These are phyloP conservation scores for Fraxinus albicans DNA, from an alignment of 305 asterid genomes.

Conservation along the genomic window DNA sequence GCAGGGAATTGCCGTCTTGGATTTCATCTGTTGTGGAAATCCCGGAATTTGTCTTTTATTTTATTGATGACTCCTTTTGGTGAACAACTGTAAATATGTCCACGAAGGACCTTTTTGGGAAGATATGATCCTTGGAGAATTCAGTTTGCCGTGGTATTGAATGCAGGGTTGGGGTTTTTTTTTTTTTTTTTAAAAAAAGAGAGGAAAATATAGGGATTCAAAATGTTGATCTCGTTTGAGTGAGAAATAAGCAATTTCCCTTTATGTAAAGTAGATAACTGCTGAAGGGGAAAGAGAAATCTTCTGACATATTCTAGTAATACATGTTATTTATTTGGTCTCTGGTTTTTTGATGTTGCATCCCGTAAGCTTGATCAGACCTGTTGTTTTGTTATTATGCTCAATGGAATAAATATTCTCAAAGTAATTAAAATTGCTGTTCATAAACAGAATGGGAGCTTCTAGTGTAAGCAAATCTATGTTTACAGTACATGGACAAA, in stretches of 20 bases:
- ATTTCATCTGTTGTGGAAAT: background rate
- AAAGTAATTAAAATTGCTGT: background rate
- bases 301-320: no score
- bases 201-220: background rate
- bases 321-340: background rate
- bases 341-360: background rate
- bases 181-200: background rate
- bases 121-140: background rate
- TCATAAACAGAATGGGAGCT: background rate
- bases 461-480: background rate
- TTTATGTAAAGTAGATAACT: background rate
- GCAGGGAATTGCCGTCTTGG: background rate
- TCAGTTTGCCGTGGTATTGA: background rate
- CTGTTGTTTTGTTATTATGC: background rate
- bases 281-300: background rate
- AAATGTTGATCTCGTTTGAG: background rate
- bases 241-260: background rate
- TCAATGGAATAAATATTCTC: background rate
- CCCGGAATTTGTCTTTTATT: background rate
- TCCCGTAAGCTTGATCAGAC: background rate
- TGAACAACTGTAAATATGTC: background rate
- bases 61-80: background rate
- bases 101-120: background rate
- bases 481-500: background rate
- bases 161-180: background rate